These are phyloP conservation scores for Senecio squalidus DNA, from an alignment of 140 eudicot genomes.

Conservation along the genomic window DNA sequence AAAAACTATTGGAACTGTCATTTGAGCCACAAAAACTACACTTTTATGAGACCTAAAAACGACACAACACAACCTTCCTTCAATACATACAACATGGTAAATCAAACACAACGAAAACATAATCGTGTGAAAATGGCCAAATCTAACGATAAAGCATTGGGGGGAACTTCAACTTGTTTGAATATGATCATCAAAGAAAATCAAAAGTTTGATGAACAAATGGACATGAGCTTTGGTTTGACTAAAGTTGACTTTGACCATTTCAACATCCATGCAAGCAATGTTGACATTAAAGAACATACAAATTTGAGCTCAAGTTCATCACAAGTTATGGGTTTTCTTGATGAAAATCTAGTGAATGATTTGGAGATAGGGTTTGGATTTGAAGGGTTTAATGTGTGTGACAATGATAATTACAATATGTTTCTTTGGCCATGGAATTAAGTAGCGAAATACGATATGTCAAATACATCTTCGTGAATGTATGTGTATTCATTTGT, in stretches of 20 bases:
- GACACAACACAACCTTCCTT: background rate
- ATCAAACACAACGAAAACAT: background rate
- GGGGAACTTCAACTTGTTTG: background rate
- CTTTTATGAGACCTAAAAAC: background rate
- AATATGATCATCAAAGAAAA: background rate
- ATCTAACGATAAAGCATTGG: background rate
- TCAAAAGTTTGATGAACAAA: too few relatives aligned
- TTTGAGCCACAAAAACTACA: constrained; percentile 42
- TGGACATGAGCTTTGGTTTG: too few relatives aligned
- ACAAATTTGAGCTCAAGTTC: background rate
- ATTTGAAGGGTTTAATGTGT: constrained; percentile 5
- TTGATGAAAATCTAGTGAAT: constrained; percentile 6
- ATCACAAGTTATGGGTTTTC: background rate
- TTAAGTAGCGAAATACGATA: too few relatives aligned
- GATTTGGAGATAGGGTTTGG: constrained; percentile 14
- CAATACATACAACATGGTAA: background rate
- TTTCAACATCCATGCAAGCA: background rate
- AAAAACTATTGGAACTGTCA: constrained; percentile 72
- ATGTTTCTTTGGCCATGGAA: constrained; percentile 12
- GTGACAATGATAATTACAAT: background rate
- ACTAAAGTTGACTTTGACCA: background rate
- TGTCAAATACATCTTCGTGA: too few relatives aligned
- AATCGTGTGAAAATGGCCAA: constrained; percentile 7
- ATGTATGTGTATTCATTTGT: too few relatives aligned
- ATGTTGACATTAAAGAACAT: constrained; percentile 2